These are phyloP conservation scores for Haplographium delicatum DNA, from an alignment of 495 filamentous ascomycete genomes.

Conservation along the genomic window DNA sequence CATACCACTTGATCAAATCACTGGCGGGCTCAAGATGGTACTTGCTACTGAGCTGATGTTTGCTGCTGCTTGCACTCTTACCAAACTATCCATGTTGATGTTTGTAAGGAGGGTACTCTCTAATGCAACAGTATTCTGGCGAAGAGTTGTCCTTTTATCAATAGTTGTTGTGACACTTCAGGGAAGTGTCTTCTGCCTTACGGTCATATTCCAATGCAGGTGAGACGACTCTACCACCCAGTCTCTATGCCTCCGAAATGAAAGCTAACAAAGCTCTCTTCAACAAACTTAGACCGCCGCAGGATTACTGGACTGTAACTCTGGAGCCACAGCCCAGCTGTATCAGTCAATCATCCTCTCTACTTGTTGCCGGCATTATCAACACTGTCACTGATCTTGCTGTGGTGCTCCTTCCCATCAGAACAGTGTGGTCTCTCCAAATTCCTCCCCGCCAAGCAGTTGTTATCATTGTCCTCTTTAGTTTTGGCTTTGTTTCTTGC, in stretches of 20 bases:
- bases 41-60: slow-evolving; percentile 13
- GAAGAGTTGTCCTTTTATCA: slow-evolving; percentile 28
- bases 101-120: slow-evolving; percentile 16
- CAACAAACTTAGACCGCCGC: slow-evolving; percentile 41
- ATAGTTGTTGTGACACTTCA: slow-evolving; percentile 41
- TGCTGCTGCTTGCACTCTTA: slow-evolving; percentile 11
- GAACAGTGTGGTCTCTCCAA: slow-evolving; percentile 50
- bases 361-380: slow-evolving; percentile 50
- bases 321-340: slow-evolving; percentile 35
- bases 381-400: slow-evolving; percentile 57
- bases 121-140: slow-evolving; percentile 25
- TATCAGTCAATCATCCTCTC: slow-evolving; percentile 42
- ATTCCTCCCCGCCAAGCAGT: slow-evolving; percentile 49
- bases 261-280: neutral
- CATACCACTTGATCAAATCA: slow-evolving; percentile 8
- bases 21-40: slow-evolving; percentile 16
- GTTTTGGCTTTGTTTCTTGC: slow-evolving; percentile 51
- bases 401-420: slow-evolving; percentile 53
- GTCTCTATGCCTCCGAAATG: neutral
- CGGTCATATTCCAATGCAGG: slow-evolving; percentile 54
- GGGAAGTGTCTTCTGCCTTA: slow-evolving; percentile 41
- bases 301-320: slow-evolving; percentile 47
- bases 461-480: slow-evolving; percentile 53
- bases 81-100: slow-evolving; percentile 22
- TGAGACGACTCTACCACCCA: slow-evolving; percentile 24